Evolutionary conservation across 2,329 filamentous ascomycete genomes (phyloP).

Genomic region (Talaromyces sp.): DNA sequence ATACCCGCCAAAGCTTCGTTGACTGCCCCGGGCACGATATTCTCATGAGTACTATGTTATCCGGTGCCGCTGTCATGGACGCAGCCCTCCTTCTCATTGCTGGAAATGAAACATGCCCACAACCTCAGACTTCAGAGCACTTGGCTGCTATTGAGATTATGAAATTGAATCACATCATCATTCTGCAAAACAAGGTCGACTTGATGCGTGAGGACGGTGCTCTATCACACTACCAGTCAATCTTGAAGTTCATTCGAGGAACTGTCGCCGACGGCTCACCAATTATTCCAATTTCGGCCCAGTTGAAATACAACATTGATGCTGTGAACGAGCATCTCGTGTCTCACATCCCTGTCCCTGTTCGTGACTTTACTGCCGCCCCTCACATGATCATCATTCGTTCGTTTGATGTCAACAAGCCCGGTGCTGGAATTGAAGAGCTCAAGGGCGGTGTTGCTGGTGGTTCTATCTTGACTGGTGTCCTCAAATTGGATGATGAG

Average conservation of each 20-base stretch:
- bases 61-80: conserved; percentile 98
- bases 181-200: conserved; percentile 99
- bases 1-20: conserved; percentile 65
- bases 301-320: conserved; percentile 99
- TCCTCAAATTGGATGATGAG: conserved; percentile 94
- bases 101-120: conserved; percentile 96
- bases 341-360: conserved; percentile 86
- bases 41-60: conserved; percentile 99
- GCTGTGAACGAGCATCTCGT: conserved; percentile 95
- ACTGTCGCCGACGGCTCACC: conserved; percentile 93
- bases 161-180: conserved; percentile 99
- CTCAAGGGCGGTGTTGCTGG: conserved; percentile 98
- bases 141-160: conserved; percentile 99
- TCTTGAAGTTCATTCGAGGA: conserved; percentile 96
- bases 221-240: conserved; percentile 90
- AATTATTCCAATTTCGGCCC: conserved; percentile 93
- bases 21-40: conserved; percentile 99
- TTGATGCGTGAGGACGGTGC: conserved; percentile 95
- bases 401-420: conserved; percentile 99
- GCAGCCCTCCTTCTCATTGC: conserved; percentile 93
- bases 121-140: conserved; percentile 98
- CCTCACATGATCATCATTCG: conserved; percentile 99
- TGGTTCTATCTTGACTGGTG: conserved; percentile 92
- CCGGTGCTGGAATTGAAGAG: conserved; percentile 96
- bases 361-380: conserved; percentile 82